Base-by-base conservation (phyloP, 2,329 filamentous ascomycete genomes). In the Alternaria sp. region DNA sequence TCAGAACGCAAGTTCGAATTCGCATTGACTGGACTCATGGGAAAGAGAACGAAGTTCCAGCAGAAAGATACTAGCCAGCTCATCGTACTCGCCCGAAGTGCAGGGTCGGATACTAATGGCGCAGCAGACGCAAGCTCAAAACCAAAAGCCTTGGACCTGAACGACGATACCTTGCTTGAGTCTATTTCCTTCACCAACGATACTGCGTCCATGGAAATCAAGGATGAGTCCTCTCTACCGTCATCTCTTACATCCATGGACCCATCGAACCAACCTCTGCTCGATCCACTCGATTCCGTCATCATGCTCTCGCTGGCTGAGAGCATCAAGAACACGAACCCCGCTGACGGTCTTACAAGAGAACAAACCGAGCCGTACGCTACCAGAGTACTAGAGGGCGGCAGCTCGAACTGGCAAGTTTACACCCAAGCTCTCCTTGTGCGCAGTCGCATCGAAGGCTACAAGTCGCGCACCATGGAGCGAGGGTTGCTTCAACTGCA, bases 331-430 rank as follows among this genome's bases (percentile, higher is more conserved):
- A 97, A 98, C 72, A 93, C 92, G 0, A 91, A 93, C 0, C 93
- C 95, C 0, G 84, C 88, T 1, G 91, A 98, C 75, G 90, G 91
- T 0, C 83, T 99, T 1, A 98, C 94, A 0, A 86, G 93, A n/a
- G 94, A 98, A 79, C 93, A 98, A 75, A 94, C 96, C 5, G 80
- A 96, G 1, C 95, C 95, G 0, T 99, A 94, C 75, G 95, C 95
- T 0, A 90, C 89, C 2, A 88, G 95, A 41, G 95, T 98, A 0
- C 84, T 99, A 1, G 87, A 91, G 8, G 93, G 95, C 62, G 94
- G 94, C 68, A 91, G 91, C 46, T 94, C 93, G 1, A 99, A 98
- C 78, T 99, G 95, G 95, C 95, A 98, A 77, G 90, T 97, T 34
- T 98, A 98, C 75, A 97, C 95, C 0, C 94, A 98, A 75, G 95